Conservation (phyloP, 495 filamentous ascomycete genomes). For the Trichoderma asperelloides region DNA sequence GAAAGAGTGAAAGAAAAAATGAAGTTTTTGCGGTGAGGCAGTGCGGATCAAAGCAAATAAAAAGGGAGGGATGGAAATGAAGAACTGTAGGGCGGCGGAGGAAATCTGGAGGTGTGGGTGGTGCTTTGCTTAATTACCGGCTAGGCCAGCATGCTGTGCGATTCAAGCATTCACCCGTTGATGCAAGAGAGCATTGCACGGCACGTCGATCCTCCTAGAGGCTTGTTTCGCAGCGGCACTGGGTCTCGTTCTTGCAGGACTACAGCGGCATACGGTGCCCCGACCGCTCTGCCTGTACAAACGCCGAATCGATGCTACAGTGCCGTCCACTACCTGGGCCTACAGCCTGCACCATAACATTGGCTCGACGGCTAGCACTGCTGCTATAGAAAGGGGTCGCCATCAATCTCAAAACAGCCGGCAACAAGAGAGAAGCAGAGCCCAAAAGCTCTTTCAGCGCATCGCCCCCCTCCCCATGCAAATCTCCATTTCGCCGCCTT, state of each 20-base stretch:
- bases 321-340: neutral
- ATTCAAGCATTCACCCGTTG: neutral
- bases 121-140: neutral
- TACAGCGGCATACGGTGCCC: too few relatives aligned
- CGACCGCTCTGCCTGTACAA: too few relatives aligned
- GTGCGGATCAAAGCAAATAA: too few relatives aligned
- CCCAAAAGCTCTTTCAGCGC: too few relatives aligned
- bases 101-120: too few relatives aligned
- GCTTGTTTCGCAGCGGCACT: neutral
- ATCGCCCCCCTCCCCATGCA: too few relatives aligned
- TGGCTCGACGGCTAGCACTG: too few relatives aligned
- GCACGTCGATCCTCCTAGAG: neutral
- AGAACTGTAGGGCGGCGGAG: neutral
- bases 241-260: neutral
- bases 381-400: neutral
- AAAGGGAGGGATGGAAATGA: neutral
- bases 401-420: too few relatives aligned
- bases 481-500: neutral
- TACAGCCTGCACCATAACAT: too few relatives aligned
- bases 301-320: too few relatives aligned
- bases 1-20: neutral
- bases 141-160: neutral
- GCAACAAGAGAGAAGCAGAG: too few relatives aligned
- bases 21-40: neutral
- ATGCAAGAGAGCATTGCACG: neutral